These are phyloP conservation scores for Arthrobotrys sinensis DNA, from an alignment of 2,329 filamentous ascomycete genomes.

Conservation along the genomic window DNA sequence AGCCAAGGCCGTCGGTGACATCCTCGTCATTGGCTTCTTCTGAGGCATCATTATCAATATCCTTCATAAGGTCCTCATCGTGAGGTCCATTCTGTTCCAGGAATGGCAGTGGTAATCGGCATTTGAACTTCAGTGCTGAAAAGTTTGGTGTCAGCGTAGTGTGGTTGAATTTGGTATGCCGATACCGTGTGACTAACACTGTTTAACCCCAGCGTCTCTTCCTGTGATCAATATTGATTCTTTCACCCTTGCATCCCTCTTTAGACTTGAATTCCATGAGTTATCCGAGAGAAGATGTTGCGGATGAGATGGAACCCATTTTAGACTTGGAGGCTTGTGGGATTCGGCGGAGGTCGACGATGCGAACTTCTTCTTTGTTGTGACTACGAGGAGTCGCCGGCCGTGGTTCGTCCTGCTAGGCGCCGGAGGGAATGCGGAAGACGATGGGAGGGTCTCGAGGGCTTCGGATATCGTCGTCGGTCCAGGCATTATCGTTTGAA, in stretches of 20 bases:
- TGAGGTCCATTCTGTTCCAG: constrained; percentile 53
- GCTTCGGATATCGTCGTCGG: constrained; percentile 49
- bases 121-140: constrained; percentile 41
- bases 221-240: constrained; percentile 44
- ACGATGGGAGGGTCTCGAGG: constrained; percentile 45
- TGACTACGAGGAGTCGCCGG: constrained; percentile 15
- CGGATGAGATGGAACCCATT: constrained; percentile 32
- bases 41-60: constrained; percentile 5
- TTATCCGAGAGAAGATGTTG: constrained; percentile 28
- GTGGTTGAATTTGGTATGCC: not conserved
- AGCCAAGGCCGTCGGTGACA: not conserved
- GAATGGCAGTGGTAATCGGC: constrained; percentile 34
- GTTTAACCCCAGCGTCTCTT: constrained; percentile 40
- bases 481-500: constrained; percentile 14
- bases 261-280: not conserved
- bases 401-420: not conserved
- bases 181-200: constrained; percentile 25
- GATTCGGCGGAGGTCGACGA: constrained; percentile 21
- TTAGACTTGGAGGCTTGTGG: constrained; percentile 13
- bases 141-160: not conserved
- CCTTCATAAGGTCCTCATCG: constrained; percentile 37
- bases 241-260: constrained; percentile 18
- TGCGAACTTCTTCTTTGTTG: constrained; percentile 11
- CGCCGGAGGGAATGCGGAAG: constrained; percentile 17
- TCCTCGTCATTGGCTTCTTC: not conserved